Evolutionary conservation across 2,329 filamentous ascomycete genomes (phyloP).

Genomic region (Ascosphaera pollenicola): DNA sequence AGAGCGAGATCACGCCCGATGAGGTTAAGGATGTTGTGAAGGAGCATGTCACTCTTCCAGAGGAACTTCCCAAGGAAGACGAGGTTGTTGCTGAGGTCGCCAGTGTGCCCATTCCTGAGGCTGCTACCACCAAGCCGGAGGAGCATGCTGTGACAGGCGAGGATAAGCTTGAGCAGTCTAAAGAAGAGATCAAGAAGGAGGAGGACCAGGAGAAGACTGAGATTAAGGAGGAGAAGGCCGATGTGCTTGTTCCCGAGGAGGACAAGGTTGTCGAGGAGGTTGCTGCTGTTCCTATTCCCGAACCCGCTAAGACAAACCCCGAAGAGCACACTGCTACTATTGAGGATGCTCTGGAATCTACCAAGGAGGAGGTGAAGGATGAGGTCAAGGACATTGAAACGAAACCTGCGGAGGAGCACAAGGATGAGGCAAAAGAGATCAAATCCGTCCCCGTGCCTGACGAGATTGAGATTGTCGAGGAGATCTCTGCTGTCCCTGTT

Average conservation of each 20-base stretch:
- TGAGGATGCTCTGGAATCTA: slow-evolving; percentile 1
- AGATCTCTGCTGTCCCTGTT: neutral
- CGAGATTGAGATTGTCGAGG: neutral
- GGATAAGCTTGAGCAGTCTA: slow-evolving; percentile 2
- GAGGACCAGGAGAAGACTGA: slow-evolving; percentile 1
- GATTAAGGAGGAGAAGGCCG: neutral
- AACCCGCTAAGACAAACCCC: neutral
- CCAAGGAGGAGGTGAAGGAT: slow-evolving; percentile 1
- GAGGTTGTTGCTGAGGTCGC: neutral
- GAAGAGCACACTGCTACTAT: neutral
- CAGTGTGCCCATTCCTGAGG: neutral
- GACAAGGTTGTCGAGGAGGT: neutral
- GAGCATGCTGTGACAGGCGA: neutral
- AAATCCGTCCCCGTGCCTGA: neutral
- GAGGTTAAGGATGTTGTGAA: slow-evolving; percentile 2
- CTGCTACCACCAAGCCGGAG: neutral
- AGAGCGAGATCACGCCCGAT: slow-evolving; percentile 2
- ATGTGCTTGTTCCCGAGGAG: neutral
- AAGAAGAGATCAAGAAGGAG: slow-evolving; percentile 1
- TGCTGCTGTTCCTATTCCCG: neutral
- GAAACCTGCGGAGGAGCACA: slow-evolving; percentile 4
- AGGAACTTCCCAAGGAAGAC: neutral
- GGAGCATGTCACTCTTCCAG: slow-evolving; percentile 3
- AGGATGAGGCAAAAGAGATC: slow-evolving; percentile 16
- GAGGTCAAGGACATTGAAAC: slow-evolving; percentile 1